phyloP scores from a whole-genome alignment of 1,139 yeast genomes.

The Petasospora fabianii region DNA sequence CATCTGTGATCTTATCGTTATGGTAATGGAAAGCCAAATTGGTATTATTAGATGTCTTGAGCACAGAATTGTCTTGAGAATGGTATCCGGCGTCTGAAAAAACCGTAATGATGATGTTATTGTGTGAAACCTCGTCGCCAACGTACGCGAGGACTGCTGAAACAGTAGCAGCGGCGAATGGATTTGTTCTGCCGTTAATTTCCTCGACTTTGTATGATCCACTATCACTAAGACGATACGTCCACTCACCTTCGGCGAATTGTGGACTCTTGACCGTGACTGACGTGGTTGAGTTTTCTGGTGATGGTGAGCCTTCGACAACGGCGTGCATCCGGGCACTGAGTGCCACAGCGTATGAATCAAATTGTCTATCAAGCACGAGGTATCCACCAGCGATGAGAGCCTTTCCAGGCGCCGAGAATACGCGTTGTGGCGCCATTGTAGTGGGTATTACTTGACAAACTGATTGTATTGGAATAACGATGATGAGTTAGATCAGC shows the following conservation, averaged over 20 bases:
- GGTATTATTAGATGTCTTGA: slow-evolving; percentile 31
- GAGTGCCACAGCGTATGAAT: slow-evolving; percentile 80
- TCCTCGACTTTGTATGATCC: slow-evolving; percentile 26
- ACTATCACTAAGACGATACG: slow-evolving; percentile 36
- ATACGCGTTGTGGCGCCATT: slow-evolving; percentile 29
- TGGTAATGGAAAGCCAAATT: slow-evolving; percentile 59
- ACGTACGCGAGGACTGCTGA: slow-evolving; percentile 52
- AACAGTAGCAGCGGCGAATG: slow-evolving; percentile 71
- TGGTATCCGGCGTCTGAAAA: slow-evolving; percentile 91
- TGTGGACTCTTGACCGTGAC: slow-evolving; percentile 73
- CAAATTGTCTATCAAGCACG: slow-evolving; percentile 73
- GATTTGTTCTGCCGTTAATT: slow-evolving; percentile 45
- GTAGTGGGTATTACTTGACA: too few relatives aligned
- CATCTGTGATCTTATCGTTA: slow-evolving; percentile 53
- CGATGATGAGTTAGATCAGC: too few relatives aligned
- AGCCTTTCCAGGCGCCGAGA: slow-evolving; percentile 96
- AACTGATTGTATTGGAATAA: too few relatives aligned
- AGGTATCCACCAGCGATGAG: slow-evolving; percentile 91
- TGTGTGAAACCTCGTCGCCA: slow-evolving; percentile 31
- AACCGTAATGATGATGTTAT: slow-evolving; percentile 49
- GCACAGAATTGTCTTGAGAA: slow-evolving; percentile 53
- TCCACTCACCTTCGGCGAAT: slow-evolving; percentile 69
- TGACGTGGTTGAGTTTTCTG: slow-evolving; percentile 24
- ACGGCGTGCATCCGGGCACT: slow-evolving; percentile 89
- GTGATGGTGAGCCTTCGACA: slow-evolving; percentile 31